Evolutionary conservation across 805 yeast genomes (phyloP).

Genomic region (Zygotorulaspora sp.): DNA sequence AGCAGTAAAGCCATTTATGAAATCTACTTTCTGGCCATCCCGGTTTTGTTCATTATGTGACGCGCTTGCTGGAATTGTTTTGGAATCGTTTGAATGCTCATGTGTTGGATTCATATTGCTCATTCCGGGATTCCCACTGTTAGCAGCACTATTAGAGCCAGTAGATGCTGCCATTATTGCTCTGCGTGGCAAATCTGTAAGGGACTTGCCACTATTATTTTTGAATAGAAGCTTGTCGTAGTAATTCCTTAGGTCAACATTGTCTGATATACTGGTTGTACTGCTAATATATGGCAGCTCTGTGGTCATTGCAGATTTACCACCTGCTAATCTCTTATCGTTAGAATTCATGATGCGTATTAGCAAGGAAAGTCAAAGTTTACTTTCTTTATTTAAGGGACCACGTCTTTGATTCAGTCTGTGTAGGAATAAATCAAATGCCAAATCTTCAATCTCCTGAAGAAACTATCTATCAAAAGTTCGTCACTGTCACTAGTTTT

Average conservation of each 20-base stretch:
- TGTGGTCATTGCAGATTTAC: constrained; percentile 9
- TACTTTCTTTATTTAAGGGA: no score
- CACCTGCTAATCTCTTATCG: background rate
- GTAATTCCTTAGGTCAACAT: constrained; percentile 31
- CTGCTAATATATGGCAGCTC: constrained; percentile 35
- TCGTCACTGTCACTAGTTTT: no score
- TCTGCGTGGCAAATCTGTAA: constrained; percentile 30
- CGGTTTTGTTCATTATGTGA: background rate
- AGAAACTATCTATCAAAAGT: no score
- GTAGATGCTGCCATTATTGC: constrained; percentile 14
- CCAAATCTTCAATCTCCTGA: no score
- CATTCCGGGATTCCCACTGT: no score
- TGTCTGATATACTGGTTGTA: constrained; percentile 34
- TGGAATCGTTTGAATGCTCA: no score
- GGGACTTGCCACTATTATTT: constrained; percentile 33
- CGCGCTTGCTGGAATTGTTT: constrained; percentile 1
- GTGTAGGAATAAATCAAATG: no score
- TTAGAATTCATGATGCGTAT: constrained; percentile 24
- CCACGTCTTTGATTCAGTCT: no score
- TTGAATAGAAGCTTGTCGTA: constrained; percentile 34
- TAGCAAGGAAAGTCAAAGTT: no score
- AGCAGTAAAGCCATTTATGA: constrained; percentile 27
- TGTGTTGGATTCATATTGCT: no score
- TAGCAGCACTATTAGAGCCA: constrained; percentile 6
- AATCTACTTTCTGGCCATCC: constrained; percentile 20